phyloP scores from a whole-genome alignment of 2,329 filamentous ascomycete genomes.

The Helicocarpus griseus region DNA sequence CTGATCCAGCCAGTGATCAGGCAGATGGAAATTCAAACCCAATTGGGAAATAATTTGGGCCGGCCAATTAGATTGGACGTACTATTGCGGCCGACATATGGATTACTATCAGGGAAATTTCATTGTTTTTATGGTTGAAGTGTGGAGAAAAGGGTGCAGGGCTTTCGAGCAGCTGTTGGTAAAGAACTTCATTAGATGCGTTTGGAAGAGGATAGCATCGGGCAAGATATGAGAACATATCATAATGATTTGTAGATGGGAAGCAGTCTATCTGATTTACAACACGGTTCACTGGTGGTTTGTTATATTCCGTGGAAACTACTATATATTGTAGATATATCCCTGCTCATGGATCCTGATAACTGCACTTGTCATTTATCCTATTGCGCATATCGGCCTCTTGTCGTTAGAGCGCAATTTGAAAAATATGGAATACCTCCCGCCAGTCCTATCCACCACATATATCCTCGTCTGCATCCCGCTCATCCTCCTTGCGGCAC shows the following conservation, averaged over 20 bases:
- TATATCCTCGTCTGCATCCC: background rate
- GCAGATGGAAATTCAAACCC: conserved; percentile 17
- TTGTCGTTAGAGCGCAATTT: too few relatives aligned
- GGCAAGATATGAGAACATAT: too few relatives aligned
- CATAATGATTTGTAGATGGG: too few relatives aligned
- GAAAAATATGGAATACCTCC: background rate
- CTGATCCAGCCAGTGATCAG: conserved; percentile 1
- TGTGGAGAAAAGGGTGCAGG: background rate
- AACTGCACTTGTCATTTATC: too few relatives aligned
- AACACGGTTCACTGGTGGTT: too few relatives aligned
- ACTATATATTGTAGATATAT: too few relatives aligned
- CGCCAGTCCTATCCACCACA: background rate
- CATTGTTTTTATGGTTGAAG: background rate
- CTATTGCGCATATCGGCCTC: too few relatives aligned
- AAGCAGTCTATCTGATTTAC: too few relatives aligned
- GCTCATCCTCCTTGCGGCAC: background rate
- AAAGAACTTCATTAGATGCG: background rate
- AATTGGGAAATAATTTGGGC: conserved; percentile 15
- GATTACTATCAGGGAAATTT: too few relatives aligned
- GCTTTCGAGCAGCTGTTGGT: background rate
- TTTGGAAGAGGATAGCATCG: too few relatives aligned
- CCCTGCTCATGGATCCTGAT: too few relatives aligned
- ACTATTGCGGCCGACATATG: background rate
- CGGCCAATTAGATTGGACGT: background rate
- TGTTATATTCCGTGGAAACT: too few relatives aligned